These are phyloP conservation scores for Coemansia sp. DNA, from an alignment of 192 early-diverging fungal species.

Conservation along the genomic window DNA sequence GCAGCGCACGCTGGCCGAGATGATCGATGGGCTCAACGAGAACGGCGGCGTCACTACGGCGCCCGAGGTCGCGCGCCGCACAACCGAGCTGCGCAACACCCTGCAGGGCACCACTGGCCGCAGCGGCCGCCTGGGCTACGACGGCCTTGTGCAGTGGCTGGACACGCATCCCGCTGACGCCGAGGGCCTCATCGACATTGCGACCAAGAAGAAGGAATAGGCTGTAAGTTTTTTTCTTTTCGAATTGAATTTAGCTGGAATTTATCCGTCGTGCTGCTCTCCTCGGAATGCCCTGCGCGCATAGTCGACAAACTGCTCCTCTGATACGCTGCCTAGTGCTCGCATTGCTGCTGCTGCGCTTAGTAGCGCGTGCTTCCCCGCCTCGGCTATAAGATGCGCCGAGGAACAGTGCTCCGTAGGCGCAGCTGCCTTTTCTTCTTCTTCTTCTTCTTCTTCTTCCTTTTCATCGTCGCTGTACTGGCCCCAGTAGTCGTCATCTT, in stretches of 20 bases:
- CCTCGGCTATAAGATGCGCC: background rate
- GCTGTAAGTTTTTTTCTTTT: no score
- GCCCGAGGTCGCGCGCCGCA: constrained; percentile 20
- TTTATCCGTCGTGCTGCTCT: background rate
- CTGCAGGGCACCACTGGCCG: constrained; percentile 48
- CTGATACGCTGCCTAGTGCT: constrained; percentile 15
- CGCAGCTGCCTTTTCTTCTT: background rate
- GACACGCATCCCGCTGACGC: constrained; percentile 28
- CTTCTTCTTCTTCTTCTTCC: background rate
- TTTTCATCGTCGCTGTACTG: constrained; percentile 20
- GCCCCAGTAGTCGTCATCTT: constrained; percentile 29
- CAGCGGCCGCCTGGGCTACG: constrained; percentile 58
- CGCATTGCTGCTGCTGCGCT: constrained; percentile 22
- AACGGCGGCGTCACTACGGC: constrained; percentile 20
- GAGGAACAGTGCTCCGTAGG: background rate
- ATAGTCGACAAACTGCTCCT: constrained; percentile 25
- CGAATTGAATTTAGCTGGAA: background rate
- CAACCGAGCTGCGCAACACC: constrained; percentile 32
- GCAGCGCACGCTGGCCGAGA: constrained; percentile 29
- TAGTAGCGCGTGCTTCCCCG: constrained; percentile 17
- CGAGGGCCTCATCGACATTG: constrained; percentile 1
- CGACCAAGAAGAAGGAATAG: background rate
- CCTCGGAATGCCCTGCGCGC: background rate
- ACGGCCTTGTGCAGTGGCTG: constrained; percentile 61
- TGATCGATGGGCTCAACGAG: constrained; percentile 26